Percentiles rank a stretch among this genome's conserved stretches.
Evolutionary conservation across 2,329 filamentous ascomycete genomes (phyloP).

Genomic region (Penicillium sp.): DNA sequence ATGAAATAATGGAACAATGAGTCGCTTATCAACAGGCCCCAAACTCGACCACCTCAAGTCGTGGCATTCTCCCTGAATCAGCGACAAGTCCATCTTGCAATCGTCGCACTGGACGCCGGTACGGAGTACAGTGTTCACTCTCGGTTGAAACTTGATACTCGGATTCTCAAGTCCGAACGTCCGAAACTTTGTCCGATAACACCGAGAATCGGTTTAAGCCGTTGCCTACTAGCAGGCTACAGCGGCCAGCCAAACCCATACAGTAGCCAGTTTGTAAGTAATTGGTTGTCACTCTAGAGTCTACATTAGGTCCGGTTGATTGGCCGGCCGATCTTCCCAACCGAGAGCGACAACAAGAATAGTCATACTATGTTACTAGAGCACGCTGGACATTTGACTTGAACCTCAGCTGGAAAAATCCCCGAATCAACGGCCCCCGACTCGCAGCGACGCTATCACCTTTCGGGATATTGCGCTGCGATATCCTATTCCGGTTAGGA

Average conservation of each 20-base stretch:
- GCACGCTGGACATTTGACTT: neutral
- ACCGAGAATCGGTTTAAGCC: neutral
- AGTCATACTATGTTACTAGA: neutral
- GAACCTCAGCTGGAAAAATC: neutral
- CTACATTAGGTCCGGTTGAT: too few species aligned
- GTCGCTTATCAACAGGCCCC: neutral
- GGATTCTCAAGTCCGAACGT: neutral
- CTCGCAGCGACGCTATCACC: neutral
- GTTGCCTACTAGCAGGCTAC: neutral
- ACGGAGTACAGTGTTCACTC: too few species aligned
- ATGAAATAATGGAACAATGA: neutral
- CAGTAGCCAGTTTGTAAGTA: too few species aligned
- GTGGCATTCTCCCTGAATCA: neutral
- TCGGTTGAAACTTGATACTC: neutral
- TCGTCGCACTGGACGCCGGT: neutral
- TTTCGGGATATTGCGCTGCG: neutral
- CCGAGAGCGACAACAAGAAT: neutral
- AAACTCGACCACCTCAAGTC: neutral
- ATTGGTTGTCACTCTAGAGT: too few species aligned
- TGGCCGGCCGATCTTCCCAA: neutral
- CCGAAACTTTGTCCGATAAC: neutral
- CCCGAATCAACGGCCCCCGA: neutral
- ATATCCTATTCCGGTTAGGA: neutral
- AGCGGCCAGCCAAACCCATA: too few species aligned
- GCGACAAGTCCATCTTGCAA: neutral